These are phyloP conservation scores for Cynanchum wilfordii DNA, from an alignment of 257 asterid genomes.

Conservation along the genomic window DNA sequence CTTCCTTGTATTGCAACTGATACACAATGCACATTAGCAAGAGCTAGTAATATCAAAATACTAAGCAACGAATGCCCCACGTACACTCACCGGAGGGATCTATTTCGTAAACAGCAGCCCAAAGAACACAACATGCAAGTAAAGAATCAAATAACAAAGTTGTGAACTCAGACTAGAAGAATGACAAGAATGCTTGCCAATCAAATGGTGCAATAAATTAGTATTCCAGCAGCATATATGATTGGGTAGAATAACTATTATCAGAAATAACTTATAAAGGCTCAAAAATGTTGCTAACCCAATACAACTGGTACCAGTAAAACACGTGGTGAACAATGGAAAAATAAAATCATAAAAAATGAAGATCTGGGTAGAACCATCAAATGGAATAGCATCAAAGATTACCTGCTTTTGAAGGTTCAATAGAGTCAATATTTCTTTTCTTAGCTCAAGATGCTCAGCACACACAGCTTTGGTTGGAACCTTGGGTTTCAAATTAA, in stretches of 20 bases:
- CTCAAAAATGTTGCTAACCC: neutral
- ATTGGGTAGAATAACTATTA: neutral
- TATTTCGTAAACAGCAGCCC: neutral
- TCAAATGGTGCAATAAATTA: neutral
- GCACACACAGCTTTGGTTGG: slow-evolving; percentile 90
- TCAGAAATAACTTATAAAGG: neutral
- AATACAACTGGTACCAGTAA: neutral
- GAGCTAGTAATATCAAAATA: neutral
- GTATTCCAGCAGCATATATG: neutral
- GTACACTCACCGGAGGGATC: too few species aligned
- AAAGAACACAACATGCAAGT: neutral
- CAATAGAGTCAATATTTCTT: slow-evolving; percentile 81
- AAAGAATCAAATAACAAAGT: neutral
- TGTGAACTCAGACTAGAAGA: neutral
- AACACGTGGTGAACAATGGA: neutral
- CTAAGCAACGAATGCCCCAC: neutral
- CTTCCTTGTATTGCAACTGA: slow-evolving; percentile 87
- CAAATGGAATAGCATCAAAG: neutral
- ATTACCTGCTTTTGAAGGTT: slow-evolving; percentile 90
- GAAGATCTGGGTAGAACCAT: neutral
- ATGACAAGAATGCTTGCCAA: neutral
- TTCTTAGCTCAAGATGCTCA: slow-evolving; percentile 94
- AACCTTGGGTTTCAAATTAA: slow-evolving; percentile 91
- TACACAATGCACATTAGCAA: slow-evolving; percentile 10
- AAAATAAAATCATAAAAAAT: neutral